These are phyloP conservation scores for Straminergon stramineum DNA, from an alignment of 225 moss, liverwort and hornwort genomes.

Conservation along the genomic window DNA sequence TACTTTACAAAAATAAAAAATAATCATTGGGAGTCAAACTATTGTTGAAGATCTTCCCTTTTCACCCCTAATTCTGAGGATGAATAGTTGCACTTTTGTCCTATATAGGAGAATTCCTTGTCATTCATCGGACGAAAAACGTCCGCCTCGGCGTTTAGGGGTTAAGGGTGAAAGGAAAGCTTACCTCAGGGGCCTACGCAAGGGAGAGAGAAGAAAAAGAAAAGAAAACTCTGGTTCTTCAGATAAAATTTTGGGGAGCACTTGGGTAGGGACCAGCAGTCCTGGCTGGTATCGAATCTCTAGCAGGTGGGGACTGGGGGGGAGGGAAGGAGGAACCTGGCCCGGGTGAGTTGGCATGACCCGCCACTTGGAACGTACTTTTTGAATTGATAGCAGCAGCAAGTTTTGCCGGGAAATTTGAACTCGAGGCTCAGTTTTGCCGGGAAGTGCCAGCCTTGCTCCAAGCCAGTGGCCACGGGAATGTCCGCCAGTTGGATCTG, in stretches of 20 bases:
- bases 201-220: neutral
- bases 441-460: constrained; percentile 17
- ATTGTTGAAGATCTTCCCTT: no score
- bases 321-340: neutral
- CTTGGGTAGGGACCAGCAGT: neutral
- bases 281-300: neutral
- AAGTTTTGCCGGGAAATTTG: constrained; percentile 42
- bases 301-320: neutral
- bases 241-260: neutral
- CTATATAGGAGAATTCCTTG: no score
- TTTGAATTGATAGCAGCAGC: neutral
- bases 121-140: no score
- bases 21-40: no score
- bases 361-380: constrained; percentile 27
- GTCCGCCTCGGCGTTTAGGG: no score
- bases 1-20: no score
- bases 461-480: neutral
- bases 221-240: neutral
- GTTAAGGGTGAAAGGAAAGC: no score
- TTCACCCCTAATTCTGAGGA: no score
- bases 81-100: no score
- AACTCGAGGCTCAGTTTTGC: constrained; percentile 1
- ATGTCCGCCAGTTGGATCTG: neutral
- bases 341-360: constrained; percentile 14
- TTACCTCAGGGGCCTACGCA: no score